phyloP scores from a whole-genome alignment of 2,329 filamentous ascomycete genomes.

The Talaromyces pinophilus region DNA sequence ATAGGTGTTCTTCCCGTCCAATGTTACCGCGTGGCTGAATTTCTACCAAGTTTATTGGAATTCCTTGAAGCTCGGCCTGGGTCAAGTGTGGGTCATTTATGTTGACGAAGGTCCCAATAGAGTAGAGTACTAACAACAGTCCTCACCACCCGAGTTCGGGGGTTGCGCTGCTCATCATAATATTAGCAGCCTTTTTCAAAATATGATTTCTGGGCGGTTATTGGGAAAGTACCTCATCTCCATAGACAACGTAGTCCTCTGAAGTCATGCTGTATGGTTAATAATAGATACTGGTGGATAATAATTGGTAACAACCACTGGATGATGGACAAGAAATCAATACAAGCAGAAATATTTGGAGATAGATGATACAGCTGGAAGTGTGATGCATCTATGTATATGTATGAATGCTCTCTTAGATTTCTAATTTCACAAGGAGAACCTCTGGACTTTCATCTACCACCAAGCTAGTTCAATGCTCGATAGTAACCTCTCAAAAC shows the following conservation, averaged over 20 bases:
- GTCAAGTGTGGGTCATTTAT: background rate
- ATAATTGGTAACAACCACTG: no score
- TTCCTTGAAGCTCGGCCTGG: background rate
- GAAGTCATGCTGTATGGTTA: background rate
- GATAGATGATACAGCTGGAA: no score
- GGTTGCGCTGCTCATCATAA: background rate
- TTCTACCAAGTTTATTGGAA: background rate
- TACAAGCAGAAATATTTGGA: no score
- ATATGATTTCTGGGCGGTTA: background rate
- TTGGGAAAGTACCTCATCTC: background rate
- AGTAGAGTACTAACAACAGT: background rate
- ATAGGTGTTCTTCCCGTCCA: background rate
- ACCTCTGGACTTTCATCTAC: no score
- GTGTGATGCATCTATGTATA: no score
- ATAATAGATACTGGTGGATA: background rate
- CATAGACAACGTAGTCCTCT: background rate
- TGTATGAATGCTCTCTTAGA: no score
- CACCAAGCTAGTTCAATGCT: background rate
- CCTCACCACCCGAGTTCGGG: background rate
- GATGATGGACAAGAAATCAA: no score
- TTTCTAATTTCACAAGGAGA: no score
- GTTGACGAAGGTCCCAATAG: background rate
- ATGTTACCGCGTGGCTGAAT: background rate
- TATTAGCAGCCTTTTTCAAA: background rate
- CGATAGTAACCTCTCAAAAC: background rate